phyloP scores from a whole-genome alignment of 768 basidiomycete species.

The Gloeopeniophorella convolvens region DNA sequence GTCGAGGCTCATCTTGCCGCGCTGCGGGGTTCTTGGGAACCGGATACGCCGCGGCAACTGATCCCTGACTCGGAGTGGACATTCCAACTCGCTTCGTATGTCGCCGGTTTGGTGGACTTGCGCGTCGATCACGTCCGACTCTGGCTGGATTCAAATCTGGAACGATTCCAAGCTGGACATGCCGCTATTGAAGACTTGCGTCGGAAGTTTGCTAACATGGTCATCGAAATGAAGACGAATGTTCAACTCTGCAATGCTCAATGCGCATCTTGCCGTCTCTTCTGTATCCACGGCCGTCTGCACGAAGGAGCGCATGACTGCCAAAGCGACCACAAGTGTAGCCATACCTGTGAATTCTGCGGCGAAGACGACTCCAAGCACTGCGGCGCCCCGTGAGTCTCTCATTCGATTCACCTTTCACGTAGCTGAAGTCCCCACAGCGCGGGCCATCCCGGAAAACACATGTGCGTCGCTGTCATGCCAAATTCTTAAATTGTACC shows the following conservation, averaged over 20 bases:
- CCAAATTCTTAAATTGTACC: neutral
- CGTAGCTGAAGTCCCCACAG: slow-evolving; percentile 25
- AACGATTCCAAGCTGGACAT: slow-evolving; percentile 37
- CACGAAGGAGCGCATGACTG: slow-evolving; percentile 47
- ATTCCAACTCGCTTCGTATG: slow-evolving; percentile 30
- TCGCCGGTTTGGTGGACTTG: slow-evolving; percentile 34
- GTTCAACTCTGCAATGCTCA: slow-evolving; percentile 43
- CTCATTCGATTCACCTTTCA: neutral
- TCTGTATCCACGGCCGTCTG: slow-evolving; percentile 39
- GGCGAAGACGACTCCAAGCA: slow-evolving; percentile 29
- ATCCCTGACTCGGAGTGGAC: slow-evolving; percentile 38
- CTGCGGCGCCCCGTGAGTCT: slow-evolving; percentile 44
- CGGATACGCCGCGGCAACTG: slow-evolving; percentile 28
- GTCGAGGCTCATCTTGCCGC: slow-evolving; percentile 24
- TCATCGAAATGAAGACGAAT: slow-evolving; percentile 39
- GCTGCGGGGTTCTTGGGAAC: slow-evolving; percentile 28
- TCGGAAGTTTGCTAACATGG: slow-evolving; percentile 35
- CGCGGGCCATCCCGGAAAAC: slow-evolving; percentile 49
- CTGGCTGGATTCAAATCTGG: slow-evolving; percentile 46
- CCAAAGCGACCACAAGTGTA: slow-evolving; percentile 41
- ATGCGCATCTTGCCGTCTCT: slow-evolving; percentile 42
- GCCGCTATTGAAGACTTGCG: slow-evolving; percentile 40
- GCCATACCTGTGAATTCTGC: slow-evolving; percentile 37
- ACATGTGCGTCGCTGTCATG: slow-evolving; percentile 38
- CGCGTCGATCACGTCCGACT: slow-evolving; percentile 42